Evolutionary conservation across 805 yeast genomes (phyloP).

Genomic region (Zygosaccharomyces kombuchaensis): DNA sequence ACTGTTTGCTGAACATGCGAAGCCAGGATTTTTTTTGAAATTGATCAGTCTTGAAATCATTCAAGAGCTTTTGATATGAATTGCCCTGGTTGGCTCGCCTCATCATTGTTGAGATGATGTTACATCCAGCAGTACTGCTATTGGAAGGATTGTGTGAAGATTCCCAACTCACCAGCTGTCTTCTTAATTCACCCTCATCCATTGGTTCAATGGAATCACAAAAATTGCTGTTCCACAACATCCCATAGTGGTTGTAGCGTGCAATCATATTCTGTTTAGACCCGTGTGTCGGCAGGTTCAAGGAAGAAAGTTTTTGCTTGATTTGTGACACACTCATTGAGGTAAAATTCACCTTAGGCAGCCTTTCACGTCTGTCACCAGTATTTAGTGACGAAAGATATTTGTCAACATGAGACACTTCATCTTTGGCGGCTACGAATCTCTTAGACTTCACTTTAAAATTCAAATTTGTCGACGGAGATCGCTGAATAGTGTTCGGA

Average conservation of each 20-base stretch:
- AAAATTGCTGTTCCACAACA: constrained; percentile 71
- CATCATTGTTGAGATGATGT: constrained; percentile 22
- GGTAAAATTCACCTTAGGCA: constrained; percentile 63
- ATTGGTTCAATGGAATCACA: constrained; percentile 66
- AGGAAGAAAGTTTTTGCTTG: constrained; percentile 51
- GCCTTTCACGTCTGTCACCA: constrained; percentile 34
- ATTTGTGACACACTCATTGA: constrained; percentile 56
- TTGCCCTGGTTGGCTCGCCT: constrained; percentile 41
- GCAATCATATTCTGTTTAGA: constrained; percentile 57
- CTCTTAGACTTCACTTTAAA: not conserved
- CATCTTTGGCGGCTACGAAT: not conserved
- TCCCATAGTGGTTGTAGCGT: constrained; percentile 72
- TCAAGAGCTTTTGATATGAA: constrained; percentile 21
- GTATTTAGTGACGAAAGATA: constrained; percentile 14
- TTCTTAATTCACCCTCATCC: constrained; percentile 49
- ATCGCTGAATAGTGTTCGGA: not conserved
- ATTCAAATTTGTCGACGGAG: not conserved
- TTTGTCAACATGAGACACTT: constrained; percentile 17
- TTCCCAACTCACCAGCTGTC: constrained; percentile 67
- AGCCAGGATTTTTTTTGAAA: constrained; percentile 47
- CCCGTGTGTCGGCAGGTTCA: constrained; percentile 60
- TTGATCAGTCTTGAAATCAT: constrained; percentile 41
- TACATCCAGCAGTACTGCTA: constrained; percentile 20
- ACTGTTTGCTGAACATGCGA: constrained; percentile 38
- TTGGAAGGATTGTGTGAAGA: constrained; percentile 23